Conservation (phyloP, 1,139 yeast genomes). For the Hansenula anomala region DNA sequence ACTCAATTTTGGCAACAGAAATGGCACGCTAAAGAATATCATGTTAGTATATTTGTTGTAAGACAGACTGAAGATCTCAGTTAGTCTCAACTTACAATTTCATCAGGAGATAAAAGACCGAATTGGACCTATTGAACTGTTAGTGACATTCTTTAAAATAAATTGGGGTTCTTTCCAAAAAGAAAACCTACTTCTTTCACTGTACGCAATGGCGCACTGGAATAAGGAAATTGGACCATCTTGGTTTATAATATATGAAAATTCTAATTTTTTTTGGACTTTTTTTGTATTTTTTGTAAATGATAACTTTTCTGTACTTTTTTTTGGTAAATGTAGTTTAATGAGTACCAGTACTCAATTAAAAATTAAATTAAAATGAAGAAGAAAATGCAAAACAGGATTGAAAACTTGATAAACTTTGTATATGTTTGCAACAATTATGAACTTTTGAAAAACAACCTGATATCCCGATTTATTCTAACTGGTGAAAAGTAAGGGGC, state of each 20-base stretch:
- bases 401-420: too few relatives aligned
- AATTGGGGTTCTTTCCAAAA: too few relatives aligned
- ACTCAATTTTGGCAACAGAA: conserved; percentile 94
- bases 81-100: conserved; percentile 48
- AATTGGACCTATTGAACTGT: conserved; percentile 92
- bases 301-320: not conserved
- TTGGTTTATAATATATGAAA: conserved; percentile 18
- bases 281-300: conserved; percentile 1
- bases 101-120: conserved; percentile 97
- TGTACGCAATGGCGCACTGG: conserved; percentile 95
- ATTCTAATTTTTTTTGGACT: not conserved
- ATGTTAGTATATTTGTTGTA: conserved; percentile 11
- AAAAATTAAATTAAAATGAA: not conserved
- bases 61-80: too few relatives aligned
- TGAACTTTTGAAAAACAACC: not conserved
- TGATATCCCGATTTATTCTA: not conserved
- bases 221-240: conserved; percentile 70
- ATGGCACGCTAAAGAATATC: conserved; percentile 58
- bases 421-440: too few relatives aligned
- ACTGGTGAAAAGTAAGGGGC: not conserved
- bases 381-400: not conserved
- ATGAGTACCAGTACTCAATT: conserved; percentile 1
- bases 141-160: too few relatives aligned
- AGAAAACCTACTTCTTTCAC: conserved; percentile 88
- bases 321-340: not conserved